Percentiles rank a stretch among this genome's conserved stretches.
phyloP scores from a whole-genome alignment of 805 yeast species.

The Metschnikowia vanudenii region DNA sequence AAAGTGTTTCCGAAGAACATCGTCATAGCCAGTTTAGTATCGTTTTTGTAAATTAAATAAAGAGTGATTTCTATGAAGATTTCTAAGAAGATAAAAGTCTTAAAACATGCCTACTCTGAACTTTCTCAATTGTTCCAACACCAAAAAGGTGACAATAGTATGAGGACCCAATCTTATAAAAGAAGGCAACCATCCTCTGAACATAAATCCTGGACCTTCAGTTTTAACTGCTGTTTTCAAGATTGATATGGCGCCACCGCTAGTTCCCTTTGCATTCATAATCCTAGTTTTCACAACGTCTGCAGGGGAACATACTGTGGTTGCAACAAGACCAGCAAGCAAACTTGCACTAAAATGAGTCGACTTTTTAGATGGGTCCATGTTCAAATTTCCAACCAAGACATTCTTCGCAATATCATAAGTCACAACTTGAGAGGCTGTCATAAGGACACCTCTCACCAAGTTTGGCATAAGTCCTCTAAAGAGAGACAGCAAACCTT shows the following conservation, averaged over 20 bases:
- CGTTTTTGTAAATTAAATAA: background rate
- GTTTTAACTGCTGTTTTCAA: constrained; percentile 52
- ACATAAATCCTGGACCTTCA: constrained; percentile 80
- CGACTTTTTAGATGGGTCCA: constrained; percentile 58
- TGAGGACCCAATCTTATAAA: constrained; percentile 85
- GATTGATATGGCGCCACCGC: constrained; percentile 49
- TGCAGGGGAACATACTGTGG: constrained; percentile 90
- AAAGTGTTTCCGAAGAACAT: background rate
- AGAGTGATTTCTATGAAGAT: background rate
- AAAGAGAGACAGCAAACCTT: constrained; percentile 57
- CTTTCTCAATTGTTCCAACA: constrained; percentile 63
- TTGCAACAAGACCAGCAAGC: constrained; percentile 83
- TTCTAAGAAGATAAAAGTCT: background rate
- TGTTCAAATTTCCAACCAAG: constrained; percentile 47
- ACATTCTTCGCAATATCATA: constrained; percentile 71
- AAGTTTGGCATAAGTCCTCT: constrained; percentile 79
- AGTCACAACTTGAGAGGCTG: constrained; percentile 87
- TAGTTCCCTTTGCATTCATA: constrained; percentile 60
- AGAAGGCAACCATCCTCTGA: constrained; percentile 89
- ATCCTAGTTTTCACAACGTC: constrained; percentile 87
- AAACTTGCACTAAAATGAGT: constrained; percentile 81
- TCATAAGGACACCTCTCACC: constrained; percentile 81
- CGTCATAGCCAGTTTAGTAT: background rate
- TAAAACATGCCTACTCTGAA: constrained; percentile 48
- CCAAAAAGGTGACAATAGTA: constrained; percentile 66